Conservation (phyloP, 768 basidiomycete species). For the Inosperma sp. region DNA sequence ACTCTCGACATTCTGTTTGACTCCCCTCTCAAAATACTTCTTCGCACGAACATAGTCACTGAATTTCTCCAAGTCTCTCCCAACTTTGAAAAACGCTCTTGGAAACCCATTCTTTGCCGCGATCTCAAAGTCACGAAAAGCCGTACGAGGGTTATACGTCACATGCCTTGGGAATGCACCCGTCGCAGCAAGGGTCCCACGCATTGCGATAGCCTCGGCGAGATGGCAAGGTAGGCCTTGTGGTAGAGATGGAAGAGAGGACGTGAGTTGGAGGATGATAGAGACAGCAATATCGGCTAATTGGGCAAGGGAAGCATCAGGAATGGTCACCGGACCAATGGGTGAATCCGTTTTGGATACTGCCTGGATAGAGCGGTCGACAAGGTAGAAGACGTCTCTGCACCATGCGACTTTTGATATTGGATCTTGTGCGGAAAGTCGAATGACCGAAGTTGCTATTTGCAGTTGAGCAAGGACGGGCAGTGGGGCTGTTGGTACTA, state of each 20-base stretch:
- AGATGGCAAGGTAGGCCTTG: constrained; percentile 36
- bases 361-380: constrained; percentile 44
- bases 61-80: constrained; percentile 87
- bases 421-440: constrained; percentile 53
- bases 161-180: constrained; percentile 68
- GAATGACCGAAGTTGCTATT: constrained; percentile 46
- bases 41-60: constrained; percentile 67
- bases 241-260: constrained; percentile 15
- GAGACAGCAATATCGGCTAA: constrained; percentile 60
- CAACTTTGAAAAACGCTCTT: constrained; percentile 88
- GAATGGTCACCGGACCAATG: constrained; percentile 22
- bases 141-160: constrained; percentile 62
- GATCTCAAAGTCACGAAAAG: constrained; percentile 87
- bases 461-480: constrained; percentile 61
- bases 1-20: constrained; percentile 66
- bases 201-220: constrained; percentile 72
- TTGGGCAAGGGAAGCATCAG: constrained; percentile 48
- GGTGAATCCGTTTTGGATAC: no score
- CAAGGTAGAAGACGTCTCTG: constrained; percentile 75
- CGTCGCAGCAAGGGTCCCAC: constrained; percentile 66
- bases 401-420: constrained; percentile 69
- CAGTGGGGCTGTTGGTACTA: constrained; percentile 65
- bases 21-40: constrained; percentile 85
- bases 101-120: constrained; percentile 74
- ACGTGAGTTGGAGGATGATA: constrained; percentile 55